These are phyloP conservation scores for Sclerospora graminicola DNA, from an alignment of 352 stramenopile species.

Conservation along the genomic window DNA sequence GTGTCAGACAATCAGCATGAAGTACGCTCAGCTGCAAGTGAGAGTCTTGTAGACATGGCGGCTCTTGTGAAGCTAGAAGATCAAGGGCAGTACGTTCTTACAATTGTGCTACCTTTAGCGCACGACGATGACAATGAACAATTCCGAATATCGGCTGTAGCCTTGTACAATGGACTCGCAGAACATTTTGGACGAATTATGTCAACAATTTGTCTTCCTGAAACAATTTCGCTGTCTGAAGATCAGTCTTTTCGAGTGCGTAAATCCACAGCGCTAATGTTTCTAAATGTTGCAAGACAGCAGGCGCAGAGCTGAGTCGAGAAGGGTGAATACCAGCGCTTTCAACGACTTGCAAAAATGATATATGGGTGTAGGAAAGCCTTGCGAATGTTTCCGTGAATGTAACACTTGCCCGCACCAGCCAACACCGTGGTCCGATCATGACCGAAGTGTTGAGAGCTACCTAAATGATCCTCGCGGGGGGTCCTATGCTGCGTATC, in stretches of 20 bases:
- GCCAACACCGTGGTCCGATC: slow-evolving; percentile 57
- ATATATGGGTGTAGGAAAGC: slow-evolving; percentile 92
- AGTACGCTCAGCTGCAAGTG: slow-evolving; percentile 77
- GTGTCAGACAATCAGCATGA: slow-evolving; percentile 84
- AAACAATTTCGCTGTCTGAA: slow-evolving; percentile 86
- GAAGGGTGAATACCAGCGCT: slow-evolving; percentile 86
- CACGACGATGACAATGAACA: slow-evolving; percentile 89
- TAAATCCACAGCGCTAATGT: slow-evolving; percentile 87
- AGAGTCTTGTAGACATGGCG: slow-evolving; percentile 83
- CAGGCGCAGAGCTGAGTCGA: slow-evolving; percentile 57
- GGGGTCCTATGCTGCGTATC: slow-evolving; percentile 93
- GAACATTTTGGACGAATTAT: slow-evolving; percentile 84
- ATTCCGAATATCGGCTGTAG: slow-evolving; percentile 88
- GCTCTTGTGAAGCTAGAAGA: slow-evolving; percentile 80
- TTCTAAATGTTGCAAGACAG: slow-evolving; percentile 86
- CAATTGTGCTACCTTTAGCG: slow-evolving; percentile 87
- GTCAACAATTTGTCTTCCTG: slow-evolving; percentile 88
- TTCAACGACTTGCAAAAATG: slow-evolving; percentile 86
- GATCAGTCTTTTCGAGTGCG: slow-evolving; percentile 91
- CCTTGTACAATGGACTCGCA: slow-evolving; percentile 88
- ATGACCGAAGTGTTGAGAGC: slow-evolving; percentile 84
- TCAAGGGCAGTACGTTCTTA: slow-evolving; percentile 86
- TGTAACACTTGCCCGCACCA: slow-evolving; percentile 76
- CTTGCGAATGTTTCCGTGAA: slow-evolving; percentile 86
- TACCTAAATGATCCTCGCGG: slow-evolving; percentile 87